A percentile compares a stretch with the other conserved stretches of the same genome.
phyloP scores from a whole-genome alignment of 108 stramenopile species.

The Cyclotella baltica region DNA sequence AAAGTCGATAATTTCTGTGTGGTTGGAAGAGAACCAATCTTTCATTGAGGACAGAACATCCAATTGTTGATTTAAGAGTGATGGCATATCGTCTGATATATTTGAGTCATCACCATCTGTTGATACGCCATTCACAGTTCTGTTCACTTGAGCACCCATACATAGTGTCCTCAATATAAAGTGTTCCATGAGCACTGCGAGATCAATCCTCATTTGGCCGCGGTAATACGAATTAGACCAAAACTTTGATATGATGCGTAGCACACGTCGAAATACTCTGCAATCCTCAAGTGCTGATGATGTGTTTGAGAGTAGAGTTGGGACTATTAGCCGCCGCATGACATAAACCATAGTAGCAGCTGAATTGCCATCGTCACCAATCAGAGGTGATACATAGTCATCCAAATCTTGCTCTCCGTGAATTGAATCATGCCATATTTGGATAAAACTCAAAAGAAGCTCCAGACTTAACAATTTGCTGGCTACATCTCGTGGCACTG shows the following conservation, averaged over 20 bases:
- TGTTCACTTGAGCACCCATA: conserved; percentile 78
- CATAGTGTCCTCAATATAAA: conserved; percentile 73
- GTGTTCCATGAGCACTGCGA: conserved; percentile 88
- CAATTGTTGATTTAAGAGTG: conserved; percentile 76
- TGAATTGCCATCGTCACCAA: conserved; percentile 24
- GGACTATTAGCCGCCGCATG: conserved; percentile 87
- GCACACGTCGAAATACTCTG: conserved; percentile 69
- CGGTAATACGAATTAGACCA: conserved; percentile 78
- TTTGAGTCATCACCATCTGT: conserved; percentile 19
- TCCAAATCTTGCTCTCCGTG: conserved; percentile 11
- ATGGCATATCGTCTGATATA: conserved; percentile 39
- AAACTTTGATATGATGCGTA: conserved; percentile 74
- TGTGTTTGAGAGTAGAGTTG: conserved; percentile 82
- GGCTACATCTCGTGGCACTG: conserved; percentile 77
- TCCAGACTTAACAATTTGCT: conserved; percentile 85
- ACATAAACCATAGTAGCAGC: conserved; percentile 72
- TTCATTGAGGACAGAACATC: conserved; percentile 76
- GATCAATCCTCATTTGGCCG: conserved; percentile 77
- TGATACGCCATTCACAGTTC: conserved; percentile 13
- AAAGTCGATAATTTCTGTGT: conserved; percentile 73
- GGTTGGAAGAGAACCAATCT: conserved; percentile 76
- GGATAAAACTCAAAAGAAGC: conserved; percentile 73
- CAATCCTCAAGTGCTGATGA: conserved; percentile 72
- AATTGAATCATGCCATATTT: conserved; percentile 50
- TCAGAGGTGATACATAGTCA: neutral